These are phyloP conservation scores for Gastrolobium villosum DNA, from an alignment of 306 rosid species.

Conservation along the genomic window DNA sequence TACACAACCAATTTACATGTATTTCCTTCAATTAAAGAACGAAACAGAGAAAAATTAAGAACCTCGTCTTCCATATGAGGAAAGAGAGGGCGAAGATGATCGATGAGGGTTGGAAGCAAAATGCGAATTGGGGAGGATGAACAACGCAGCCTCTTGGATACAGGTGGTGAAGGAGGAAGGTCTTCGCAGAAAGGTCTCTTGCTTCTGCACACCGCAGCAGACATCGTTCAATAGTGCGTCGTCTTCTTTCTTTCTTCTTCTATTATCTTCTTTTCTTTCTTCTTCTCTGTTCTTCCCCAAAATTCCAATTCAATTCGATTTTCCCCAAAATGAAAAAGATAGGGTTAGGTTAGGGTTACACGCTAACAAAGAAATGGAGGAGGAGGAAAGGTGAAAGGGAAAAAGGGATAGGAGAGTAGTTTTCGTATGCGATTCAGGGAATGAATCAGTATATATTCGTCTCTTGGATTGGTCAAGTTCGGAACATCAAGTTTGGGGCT, in stretches of 20 bases:
- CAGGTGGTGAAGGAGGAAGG: slow-evolving; percentile 88
- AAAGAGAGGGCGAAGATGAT: slow-evolving; percentile 74
- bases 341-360: neutral
- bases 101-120: slow-evolving; percentile 65
- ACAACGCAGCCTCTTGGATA: slow-evolving; percentile 90
- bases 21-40: neutral
- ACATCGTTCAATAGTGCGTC: slow-evolving; percentile 70
- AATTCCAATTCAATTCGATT: slow-evolving; percentile 15
- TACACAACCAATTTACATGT: too few relatives aligned
- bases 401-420: too few relatives aligned
- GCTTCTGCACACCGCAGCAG: slow-evolving; percentile 99
- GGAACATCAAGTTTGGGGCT: neutral
- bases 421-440: too few relatives aligned
- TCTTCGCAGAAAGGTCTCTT: slow-evolving; percentile 99
- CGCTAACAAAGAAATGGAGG: neutral
- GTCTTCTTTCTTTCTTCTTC: neutral
- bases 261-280: slow-evolving; percentile 8
- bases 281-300: neutral
- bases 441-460: neutral
- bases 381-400: neutral
- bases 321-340: neutral
- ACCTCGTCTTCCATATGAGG: slow-evolving; percentile 88
- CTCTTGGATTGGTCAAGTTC: neutral
- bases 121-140: slow-evolving; percentile 80
- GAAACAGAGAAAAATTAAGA: neutral